Conservation (phyloP, 1,284 basidiomycete species). For the Calocybe gambosa region DNA sequence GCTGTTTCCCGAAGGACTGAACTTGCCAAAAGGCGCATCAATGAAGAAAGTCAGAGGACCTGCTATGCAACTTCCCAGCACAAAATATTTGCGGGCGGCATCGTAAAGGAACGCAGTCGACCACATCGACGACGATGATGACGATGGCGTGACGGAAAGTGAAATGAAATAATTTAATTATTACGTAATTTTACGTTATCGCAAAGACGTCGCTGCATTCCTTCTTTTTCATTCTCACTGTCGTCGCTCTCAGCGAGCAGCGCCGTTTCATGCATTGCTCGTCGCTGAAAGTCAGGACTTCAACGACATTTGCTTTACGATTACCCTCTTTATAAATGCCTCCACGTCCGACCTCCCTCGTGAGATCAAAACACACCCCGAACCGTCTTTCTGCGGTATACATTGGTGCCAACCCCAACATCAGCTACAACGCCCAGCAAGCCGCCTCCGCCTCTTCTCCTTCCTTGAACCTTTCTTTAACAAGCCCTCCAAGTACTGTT, state of each 20-base stretch:
- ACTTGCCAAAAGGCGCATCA: constrained; percentile 54
- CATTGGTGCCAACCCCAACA: constrained; percentile 24
- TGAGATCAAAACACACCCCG: constrained; percentile 18
- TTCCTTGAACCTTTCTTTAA: constrained; percentile 19
- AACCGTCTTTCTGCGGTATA: constrained; percentile 36
- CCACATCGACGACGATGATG: background rate
- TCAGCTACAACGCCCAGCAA: background rate
- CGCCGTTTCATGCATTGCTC: constrained; percentile 13
- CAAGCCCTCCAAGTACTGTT: constrained; percentile 20
- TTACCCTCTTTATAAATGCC: constrained; percentile 20
- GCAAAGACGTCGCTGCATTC: background rate
- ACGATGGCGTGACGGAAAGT: background rate
- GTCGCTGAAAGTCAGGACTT: constrained; percentile 5
- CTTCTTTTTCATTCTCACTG: constrained; percentile 13
- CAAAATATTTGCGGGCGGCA: constrained; percentile 21
- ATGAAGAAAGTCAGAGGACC: constrained; percentile 14
- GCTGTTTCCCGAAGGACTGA: constrained; percentile 39
- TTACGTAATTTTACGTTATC: background rate
- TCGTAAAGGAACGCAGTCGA: background rate
- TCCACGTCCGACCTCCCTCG: constrained; percentile 21
- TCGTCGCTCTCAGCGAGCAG: constrained; percentile 17
- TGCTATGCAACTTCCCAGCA: constrained; percentile 2
- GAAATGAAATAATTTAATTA: background rate
- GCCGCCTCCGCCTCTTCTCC: constrained; percentile 30
- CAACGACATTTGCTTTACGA: constrained; percentile 2